Evolutionary conservation across 2,329 filamentous ascomycete genomes (phyloP).

Genomic region (Pseudogymnoascus sp.): DNA sequence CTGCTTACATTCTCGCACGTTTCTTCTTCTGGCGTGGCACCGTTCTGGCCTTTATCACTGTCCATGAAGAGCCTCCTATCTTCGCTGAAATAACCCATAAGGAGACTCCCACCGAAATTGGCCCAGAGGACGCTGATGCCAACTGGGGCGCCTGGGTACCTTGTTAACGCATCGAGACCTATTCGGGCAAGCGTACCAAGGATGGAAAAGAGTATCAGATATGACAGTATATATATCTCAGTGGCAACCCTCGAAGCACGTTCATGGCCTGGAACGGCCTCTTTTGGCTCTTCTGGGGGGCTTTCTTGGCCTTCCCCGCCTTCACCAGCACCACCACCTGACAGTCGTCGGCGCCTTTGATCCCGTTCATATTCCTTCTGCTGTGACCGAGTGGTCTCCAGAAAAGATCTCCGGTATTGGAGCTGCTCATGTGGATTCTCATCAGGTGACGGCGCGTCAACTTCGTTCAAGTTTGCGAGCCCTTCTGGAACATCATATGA

Average conservation of each 20-base stretch:
- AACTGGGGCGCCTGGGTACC: constrained; percentile 70
- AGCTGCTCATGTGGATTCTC: constrained; percentile 15
- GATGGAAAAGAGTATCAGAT: constrained; percentile 79
- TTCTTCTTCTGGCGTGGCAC: constrained; percentile 30
- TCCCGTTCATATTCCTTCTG: constrained; percentile 7
- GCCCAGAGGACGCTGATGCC: constrained; percentile 75
- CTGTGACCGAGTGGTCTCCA: constrained; percentile 13
- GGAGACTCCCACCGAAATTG: constrained; percentile 72
- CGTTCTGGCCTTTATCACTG: constrained; percentile 30
- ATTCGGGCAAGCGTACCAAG: constrained; percentile 78
- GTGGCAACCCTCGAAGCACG: constrained; percentile 44
- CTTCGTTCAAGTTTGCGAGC: constrained; percentile 14
- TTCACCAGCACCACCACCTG: background rate
- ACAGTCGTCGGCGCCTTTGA: background rate
- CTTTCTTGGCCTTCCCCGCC: background rate
- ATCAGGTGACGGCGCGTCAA: constrained; percentile 13
- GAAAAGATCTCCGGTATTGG: constrained; percentile 12
- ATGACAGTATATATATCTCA: constrained; percentile 66
- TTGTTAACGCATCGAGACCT: constrained; percentile 71
- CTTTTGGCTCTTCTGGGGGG: background rate
- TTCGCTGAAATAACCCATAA: constrained; percentile 82
- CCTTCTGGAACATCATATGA: constrained; percentile 13
- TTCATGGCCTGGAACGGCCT: background rate
- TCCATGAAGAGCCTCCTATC: constrained; percentile 66
- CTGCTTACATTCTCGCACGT: constrained; percentile 20